Conservation (phyloP, 148 eudicot genomes). For the Salicornia ramosissima region DNA sequence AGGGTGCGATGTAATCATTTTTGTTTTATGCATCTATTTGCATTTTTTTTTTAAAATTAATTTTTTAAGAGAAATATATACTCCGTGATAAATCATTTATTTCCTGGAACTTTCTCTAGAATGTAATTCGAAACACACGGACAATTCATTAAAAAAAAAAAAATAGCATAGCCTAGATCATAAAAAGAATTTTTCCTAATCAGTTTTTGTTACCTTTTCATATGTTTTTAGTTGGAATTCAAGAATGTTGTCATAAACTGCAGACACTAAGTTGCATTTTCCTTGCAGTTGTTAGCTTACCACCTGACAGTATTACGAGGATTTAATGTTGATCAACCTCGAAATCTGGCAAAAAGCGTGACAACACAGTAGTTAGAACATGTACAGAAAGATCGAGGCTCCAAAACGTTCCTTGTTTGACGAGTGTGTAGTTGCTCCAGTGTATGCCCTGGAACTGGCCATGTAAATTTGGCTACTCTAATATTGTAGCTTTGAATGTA, state of each 20-base stretch:
- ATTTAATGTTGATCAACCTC: conserved; percentile 92
- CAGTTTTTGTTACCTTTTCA: background rate
- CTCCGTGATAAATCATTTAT: too few relatives aligned
- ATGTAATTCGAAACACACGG: too few relatives aligned
- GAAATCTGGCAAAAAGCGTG: conserved; percentile 95
- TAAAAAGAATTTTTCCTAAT: background rate
- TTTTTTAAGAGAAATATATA: too few relatives aligned
- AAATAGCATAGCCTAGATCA: background rate
- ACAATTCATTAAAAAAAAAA: background rate
- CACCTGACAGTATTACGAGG: conserved; percentile 92
- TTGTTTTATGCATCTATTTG: too few relatives aligned
- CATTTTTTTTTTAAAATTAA: too few relatives aligned
- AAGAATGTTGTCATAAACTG: background rate
- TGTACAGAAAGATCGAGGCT: conserved; percentile 8
- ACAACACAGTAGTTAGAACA: conserved; percentile 60
- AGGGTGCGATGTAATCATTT: too few relatives aligned
- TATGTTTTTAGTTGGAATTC: background rate
- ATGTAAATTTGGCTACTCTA: background rate
- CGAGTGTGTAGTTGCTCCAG: background rate
- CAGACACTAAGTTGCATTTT: conserved; percentile 4
- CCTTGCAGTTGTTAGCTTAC: conserved; percentile 85
- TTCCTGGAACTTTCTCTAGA: too few relatives aligned
- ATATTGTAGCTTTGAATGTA: background rate
- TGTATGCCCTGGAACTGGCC: background rate
- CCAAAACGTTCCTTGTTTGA: background rate